Base-by-base conservation (phyloP, 768 basidiomycete species). In the Suillus paluster region DNA sequence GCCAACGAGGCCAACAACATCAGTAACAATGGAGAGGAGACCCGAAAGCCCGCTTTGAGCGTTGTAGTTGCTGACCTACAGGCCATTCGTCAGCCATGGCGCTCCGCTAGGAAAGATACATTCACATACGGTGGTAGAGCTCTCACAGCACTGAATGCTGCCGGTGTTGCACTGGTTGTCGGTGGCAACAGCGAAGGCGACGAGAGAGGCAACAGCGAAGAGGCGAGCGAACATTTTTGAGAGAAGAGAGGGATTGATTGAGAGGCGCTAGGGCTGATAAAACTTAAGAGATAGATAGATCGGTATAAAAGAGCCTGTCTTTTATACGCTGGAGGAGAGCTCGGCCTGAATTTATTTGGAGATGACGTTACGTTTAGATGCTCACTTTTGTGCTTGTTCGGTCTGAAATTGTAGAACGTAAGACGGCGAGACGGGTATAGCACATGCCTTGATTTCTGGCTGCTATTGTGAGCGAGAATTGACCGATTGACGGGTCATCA, bases 1-100 rank as follows among this genome's bases (percentile, higher is more conserved):
- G 41, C 81, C 82, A 52, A 82, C 30, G 1, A 46, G 4, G 23
- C 14, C 49, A 3, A 2, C 14, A 19, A 48, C 19, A 1, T 5
- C 21, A n/a, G 38, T 14, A 14, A 19, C 17, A 42, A 64, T 54
- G 4, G 33, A 3, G 6, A 58, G 23, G 27, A 58, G 19, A 3
- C 19, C 25, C n/a, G 12, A 5, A 27, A 60, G 21, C 21, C 7
- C 6, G 19, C 8, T 3, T 3, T n/a, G n/a, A 30, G 30, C 30
- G 30, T 30, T 30, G 30, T 30, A 30, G n/a, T 50, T 50, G 30
- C 27, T 30, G 2, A 11, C 27, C 49, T 60, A n/a, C 17, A 23
- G 6, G 19, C 10, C 27, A 30, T 50, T 50, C 48, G 9, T 49
- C 25, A 27, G 48, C 4, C 25, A 49, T 27, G 9, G 11, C 2